Conservation (phyloP, 2,329 filamentous ascomycete species). For the Fusarium sp. region DNA sequence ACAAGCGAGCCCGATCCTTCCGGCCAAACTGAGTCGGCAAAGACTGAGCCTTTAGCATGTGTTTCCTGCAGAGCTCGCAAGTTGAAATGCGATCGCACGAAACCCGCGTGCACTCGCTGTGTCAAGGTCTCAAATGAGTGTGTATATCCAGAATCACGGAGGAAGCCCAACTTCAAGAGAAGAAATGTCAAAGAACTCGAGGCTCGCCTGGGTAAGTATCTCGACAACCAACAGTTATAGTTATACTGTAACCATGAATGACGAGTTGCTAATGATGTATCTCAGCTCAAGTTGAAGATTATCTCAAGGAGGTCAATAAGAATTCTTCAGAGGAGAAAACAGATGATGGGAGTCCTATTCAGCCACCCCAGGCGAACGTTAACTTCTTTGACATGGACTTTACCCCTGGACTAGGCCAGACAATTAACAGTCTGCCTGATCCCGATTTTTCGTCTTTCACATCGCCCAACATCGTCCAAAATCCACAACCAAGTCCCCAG, state of each 20-base stretch:
- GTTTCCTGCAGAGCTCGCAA: conserved; percentile 86
- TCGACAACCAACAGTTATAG: conserved; percentile 25
- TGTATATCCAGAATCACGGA: conserved; percentile 86
- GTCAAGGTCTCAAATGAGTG: conserved; percentile 79
- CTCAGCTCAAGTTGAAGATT: conserved; percentile 82
- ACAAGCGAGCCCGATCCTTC: conserved; percentile 37
- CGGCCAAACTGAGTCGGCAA: conserved; percentile 22
- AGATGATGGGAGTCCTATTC: conserved; percentile 41
- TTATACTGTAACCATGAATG: conserved; percentile 30
- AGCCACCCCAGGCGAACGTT: conserved; percentile 21
- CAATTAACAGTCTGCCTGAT: conserved; percentile 1
- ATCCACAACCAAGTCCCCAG: conserved; percentile 12
- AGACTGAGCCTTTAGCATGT: conserved; percentile 73
- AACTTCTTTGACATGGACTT: conserved; percentile 22
- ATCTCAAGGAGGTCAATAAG: conserved; percentile 73
- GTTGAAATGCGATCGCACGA: conserved; percentile 84
- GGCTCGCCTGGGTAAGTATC: conserved; percentile 85
- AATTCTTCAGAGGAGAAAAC: conserved; percentile 38
- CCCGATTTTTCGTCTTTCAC: conserved; percentile 27
- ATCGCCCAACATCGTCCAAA: conserved; percentile 16
- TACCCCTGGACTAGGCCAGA: conserved; percentile 2
- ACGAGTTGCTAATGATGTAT: conserved; percentile 14
- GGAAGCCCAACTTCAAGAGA: conserved; percentile 88
- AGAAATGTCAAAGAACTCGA: conserved; percentile 92
- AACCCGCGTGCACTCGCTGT: conserved; percentile 84